Evolutionary conservation across 768 basidiomycete genomes (phyloP), one percentile per base, ranked within the genome.

Genomic region (Leccinum longicurvipes): DNA sequence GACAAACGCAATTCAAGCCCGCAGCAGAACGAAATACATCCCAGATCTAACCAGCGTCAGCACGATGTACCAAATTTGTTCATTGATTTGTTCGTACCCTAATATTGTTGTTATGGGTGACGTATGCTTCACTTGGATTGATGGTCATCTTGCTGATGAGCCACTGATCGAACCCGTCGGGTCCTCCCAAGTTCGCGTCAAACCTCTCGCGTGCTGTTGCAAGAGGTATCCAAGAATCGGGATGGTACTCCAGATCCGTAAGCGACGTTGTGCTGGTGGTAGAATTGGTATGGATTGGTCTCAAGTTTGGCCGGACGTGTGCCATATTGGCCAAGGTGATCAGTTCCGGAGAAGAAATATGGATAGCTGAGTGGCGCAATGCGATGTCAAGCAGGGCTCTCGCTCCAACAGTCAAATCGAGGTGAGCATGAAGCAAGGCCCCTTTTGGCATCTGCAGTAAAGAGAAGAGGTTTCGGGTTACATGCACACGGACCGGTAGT

Each of bases 391-490:
- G 72, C 6, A 90, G 73, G 23, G 75, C 72, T 19, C 72, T 63
- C 1, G 76, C 77, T 51, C 86, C 81, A 23, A 88, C 85, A 0
- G 82, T 87, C 19, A 87, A 84, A 62, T 88, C 87, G n/a, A 91
- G 73, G 65, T 91, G 89, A 0, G 77, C 82, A 60, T 91, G 89
- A 14, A 92, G 73, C 4, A 91, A 75, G 1, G 79, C 87, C 39
- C 89, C 90, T 70, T 91, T 91, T 2, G 89, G 89, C 86, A 91
- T 89, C 86, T 87, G 55, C 23, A 3, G 32, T 36, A 21, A 31
- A 23, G 19, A 42, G 46, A 45, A 39, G 21, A 23, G 12, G 19
- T 12, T 56, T 3, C 21, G 5, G 15, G 31, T 32, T 23, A 57
- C 6, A 6, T 12, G 58, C 29, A 21, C 23, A 28, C 8, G 11